These are phyloP conservation scores for Excoecaria agallocha DNA, from an alignment of 345 rosid species.

Conservation along the genomic window DNA sequence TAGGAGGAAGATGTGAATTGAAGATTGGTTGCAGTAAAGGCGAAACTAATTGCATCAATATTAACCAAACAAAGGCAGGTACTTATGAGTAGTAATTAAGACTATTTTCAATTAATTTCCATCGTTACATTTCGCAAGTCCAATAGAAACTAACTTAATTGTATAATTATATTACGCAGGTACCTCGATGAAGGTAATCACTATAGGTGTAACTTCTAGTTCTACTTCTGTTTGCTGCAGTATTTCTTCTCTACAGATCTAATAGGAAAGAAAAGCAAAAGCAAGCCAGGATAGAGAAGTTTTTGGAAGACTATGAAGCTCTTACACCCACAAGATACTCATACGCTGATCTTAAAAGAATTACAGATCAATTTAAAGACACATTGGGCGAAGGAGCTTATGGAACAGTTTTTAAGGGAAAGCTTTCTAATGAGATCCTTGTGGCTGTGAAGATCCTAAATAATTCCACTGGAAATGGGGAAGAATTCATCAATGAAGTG, in stretches of 20 bases:
- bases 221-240: background rate
- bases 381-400: slow-evolving; percentile 11
- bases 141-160: too few relatives aligned
- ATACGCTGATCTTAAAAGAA: background rate
- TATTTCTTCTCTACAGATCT: background rate
- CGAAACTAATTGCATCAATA: background rate
- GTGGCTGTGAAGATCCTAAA: slow-evolving; percentile 13
- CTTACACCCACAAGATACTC: slow-evolving; percentile 17
- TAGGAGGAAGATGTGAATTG: background rate
- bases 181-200: background rate
- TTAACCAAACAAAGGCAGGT: too few relatives aligned
- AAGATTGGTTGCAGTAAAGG: background rate
- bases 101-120: background rate
- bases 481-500: slow-evolving; percentile 12
- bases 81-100: too few relatives aligned
- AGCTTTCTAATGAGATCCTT: slow-evolving; percentile 3
- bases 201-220: background rate
- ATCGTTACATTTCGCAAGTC: background rate
- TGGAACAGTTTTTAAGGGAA: slow-evolving; percentile 16
- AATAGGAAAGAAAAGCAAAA: background rate
- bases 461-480: slow-evolving; percentile 4
- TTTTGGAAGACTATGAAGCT: slow-evolving; percentile 8
- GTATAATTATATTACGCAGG: background rate
- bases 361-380: slow-evolving; percentile 2
- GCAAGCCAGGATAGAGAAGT: slow-evolving; percentile 3